These are phyloP conservation scores for Podospora pseudopauciseta DNA, from an alignment of 495 filamentous ascomycete genomes.

Conservation along the genomic window DNA sequence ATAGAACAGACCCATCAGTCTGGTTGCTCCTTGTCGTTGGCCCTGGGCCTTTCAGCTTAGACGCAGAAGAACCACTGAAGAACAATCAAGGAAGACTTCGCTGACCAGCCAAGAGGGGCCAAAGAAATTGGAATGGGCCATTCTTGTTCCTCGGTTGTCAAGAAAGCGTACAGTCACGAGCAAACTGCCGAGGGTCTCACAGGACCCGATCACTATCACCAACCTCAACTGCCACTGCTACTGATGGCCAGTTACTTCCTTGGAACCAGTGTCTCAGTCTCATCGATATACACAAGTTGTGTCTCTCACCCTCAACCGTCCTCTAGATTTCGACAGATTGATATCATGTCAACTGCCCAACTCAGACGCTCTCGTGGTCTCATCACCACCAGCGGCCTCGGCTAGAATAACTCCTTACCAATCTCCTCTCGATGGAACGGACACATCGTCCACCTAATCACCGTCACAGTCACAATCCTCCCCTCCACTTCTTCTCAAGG, in stretches of 20 bases:
- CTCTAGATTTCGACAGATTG: not conserved
- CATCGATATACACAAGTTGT: too few species aligned
- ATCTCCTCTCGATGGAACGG: not conserved
- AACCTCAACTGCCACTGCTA: not conserved
- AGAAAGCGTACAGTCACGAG: not conserved
- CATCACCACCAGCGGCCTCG: not conserved
- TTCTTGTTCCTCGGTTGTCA: not conserved
- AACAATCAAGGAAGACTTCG: slow-evolving; percentile 1
- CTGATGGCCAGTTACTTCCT: not conserved
- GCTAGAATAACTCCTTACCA: not conserved
- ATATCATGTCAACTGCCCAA: not conserved
- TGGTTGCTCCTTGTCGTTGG: slow-evolving; percentile 12
- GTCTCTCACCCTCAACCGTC: too few species aligned
- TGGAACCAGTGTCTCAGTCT: too few species aligned
- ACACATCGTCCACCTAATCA: not conserved
- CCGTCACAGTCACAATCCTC: not conserved
- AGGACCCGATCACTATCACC: too few species aligned
- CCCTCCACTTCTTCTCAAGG: not conserved
- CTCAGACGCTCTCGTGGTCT: not conserved
- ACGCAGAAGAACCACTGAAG: not conserved
- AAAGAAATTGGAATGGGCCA: not conserved
- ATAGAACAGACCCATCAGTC: slow-evolving; percentile 11
- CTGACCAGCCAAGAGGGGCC: not conserved
- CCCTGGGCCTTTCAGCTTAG: not conserved
- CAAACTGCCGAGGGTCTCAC: not conserved